Evolutionary conservation across 306 rosid species (phyloP).

Genomic region (Glycine soja): DNA sequence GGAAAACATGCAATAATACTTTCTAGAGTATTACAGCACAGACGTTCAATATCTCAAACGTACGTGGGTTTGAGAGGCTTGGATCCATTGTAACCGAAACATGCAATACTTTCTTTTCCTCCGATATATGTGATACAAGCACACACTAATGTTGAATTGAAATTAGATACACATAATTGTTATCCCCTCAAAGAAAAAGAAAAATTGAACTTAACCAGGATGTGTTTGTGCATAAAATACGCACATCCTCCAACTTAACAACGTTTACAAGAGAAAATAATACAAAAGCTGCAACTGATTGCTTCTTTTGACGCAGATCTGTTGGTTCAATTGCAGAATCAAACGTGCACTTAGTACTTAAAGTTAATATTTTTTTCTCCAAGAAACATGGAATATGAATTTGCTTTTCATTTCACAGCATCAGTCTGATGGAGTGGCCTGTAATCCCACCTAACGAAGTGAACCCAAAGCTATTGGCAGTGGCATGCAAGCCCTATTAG

Average conservation of each 20-base stretch:
- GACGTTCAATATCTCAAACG: no score
- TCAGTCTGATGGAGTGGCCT: constrained; percentile 5
- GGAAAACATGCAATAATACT: no score
- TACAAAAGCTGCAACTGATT: no score
- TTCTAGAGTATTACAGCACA: no score
- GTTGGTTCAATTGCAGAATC: no score
- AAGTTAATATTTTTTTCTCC: neutral
- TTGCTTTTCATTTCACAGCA: constrained; percentile 9
- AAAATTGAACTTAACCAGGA: no score
- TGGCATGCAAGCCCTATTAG: constrained; percentile 29
- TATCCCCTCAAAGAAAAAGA: neutral
- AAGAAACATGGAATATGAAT: constrained; percentile 34
- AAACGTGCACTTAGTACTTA: no score
- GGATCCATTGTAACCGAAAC: neutral
- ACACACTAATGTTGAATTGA: no score
- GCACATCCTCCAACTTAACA: no score
- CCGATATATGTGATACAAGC: neutral
- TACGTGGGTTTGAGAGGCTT: no score
- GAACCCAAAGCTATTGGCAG: constrained; percentile 52
- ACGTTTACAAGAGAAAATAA: no score
- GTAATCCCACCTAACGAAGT: constrained; percentile 45
- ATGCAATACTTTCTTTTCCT: neutral
- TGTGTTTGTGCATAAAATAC: neutral
- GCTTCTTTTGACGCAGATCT: no score
- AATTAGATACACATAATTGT: neutral